Evolutionary conservation across 2,329 filamentous ascomycete genomes (phyloP).

Genomic region (Aspergillus ibericus): DNA sequence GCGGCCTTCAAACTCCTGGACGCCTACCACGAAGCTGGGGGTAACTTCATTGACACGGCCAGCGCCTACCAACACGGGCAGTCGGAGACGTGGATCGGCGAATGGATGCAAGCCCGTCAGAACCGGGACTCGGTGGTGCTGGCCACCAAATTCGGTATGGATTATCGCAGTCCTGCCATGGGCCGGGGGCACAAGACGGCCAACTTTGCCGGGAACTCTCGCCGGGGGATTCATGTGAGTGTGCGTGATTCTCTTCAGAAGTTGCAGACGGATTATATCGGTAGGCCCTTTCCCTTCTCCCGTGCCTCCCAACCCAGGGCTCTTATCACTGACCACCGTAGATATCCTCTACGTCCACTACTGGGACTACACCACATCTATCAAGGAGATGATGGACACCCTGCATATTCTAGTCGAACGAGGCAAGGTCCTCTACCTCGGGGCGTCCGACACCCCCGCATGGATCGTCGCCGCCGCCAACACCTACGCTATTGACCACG

Average conservation of each 20-base stretch:
- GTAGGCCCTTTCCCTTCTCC: no score
- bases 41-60: constrained; percentile 57
- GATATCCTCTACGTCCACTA: constrained; percentile 59
- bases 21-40: constrained; percentile 50
- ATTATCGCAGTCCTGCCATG: constrained; percentile 40
- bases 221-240: constrained; percentile 6
- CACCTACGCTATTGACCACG: constrained; percentile 40
- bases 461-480: constrained; percentile 45
- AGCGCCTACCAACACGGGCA: constrained; percentile 53
- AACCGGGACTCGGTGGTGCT: constrained; percentile 53
- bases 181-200: constrained; percentile 32
- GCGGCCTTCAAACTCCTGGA: constrained; percentile 52
- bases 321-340: no score
- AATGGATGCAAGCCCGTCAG: constrained; percentile 51
- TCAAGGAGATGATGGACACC: constrained; percentile 41
- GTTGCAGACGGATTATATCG: constrained; percentile 14
- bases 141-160: constrained; percentile 19
- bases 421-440: constrained; percentile 45
- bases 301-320: no score
- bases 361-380: constrained; percentile 48
- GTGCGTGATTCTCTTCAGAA: constrained; percentile 6
- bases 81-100: constrained; percentile 53
- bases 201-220: constrained; percentile 19
- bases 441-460: constrained; percentile 43
- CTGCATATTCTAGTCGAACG: constrained; percentile 40